Base-by-base conservation (phyloP, 768 basidiomycete genomes). In the Brasilioporus rufonigricans region DNA sequence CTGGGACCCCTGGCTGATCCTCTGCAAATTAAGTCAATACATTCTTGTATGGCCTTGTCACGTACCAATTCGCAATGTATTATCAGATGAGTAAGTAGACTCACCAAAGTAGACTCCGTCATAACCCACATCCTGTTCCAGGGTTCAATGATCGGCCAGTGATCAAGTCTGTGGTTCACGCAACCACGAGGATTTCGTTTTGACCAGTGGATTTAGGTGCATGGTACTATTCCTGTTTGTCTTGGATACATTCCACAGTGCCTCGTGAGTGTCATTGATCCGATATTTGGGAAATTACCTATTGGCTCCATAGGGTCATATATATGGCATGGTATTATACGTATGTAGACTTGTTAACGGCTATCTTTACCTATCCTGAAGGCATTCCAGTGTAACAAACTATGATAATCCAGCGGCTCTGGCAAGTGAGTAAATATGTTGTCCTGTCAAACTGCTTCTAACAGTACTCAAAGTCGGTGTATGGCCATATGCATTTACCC, bases 401-500 rank as follows among this genome's bases (percentile, higher is more conserved):
- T 55, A 40, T 32, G 31, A 35, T 27, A 59, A 65, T 33, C 58
- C 63, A 19, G 38, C 43, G 4, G 58, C 55, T 14, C 58, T 62
- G 14, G 19, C 8, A n/a, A 14, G 64, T 58, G 14, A 0, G 56
- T 27, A 12, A 13, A 6, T 5, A 4, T 35, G 9, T n/a, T 6
- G 3, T 4, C 4, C 10, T 38, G 10, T 32, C 3, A 4, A 12
- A 26, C 26, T 21, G 3, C 5, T 48, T 4, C 36, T 60, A n/a
- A 57, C n/a, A 7, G 2, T 18, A 7, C 4, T 57, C 48, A 1
- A 59, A 79, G 77, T 62, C 27, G 73, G 73, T 48, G 67, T 64
- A 23, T 82, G 80, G 80, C 76, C 76, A 4, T 77, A 80, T 43
- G 75, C 77, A 2, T 79, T 82, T 52, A 82, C 80, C 0, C 78